These are phyloP conservation scores for Inonotus hispidus DNA, from an alignment of 1,284 basidiomycete genomes.

Conservation along the genomic window DNA sequence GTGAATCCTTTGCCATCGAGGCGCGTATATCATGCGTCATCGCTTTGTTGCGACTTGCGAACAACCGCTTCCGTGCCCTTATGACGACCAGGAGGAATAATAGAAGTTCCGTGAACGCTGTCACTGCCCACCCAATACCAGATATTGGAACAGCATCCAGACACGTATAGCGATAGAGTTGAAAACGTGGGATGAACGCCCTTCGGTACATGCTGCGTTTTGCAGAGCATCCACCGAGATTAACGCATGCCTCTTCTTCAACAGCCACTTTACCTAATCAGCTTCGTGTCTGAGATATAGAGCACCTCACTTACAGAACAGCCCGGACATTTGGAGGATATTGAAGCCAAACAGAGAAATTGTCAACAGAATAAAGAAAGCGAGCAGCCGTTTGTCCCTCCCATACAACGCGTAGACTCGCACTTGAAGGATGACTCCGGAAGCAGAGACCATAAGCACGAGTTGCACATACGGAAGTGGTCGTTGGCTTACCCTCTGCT, in stretches of 20 bases:
- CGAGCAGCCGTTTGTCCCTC: background rate
- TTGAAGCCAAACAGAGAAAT: background rate
- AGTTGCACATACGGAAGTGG: background rate
- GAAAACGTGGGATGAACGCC: background rate
- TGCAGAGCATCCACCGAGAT: background rate
- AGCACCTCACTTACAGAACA: background rate
- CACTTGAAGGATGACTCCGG: background rate
- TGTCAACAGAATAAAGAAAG: background rate
- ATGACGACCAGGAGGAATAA: constrained; percentile 1
- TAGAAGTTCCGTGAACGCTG: background rate
- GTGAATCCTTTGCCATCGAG: constrained; percentile 5
- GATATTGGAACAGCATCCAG: background rate
- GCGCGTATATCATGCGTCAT: constrained; percentile 1
- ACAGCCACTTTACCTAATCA: background rate
- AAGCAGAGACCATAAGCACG: background rate
- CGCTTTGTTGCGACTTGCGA: too few species aligned
- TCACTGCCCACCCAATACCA: background rate
- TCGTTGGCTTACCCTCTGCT: background rate
- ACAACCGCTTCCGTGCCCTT: background rate
- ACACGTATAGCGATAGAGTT: background rate
- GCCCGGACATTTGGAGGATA: background rate
- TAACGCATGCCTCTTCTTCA: background rate
- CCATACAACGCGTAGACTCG: constrained; percentile 1
- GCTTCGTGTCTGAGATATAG: too few species aligned
- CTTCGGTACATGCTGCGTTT: background rate